Percentiles rank a stretch among this genome's conserved stretches.
Evolutionary conservation across 768 basidiomycete species (phyloP).

Genomic region (Hericium coralloides): DNA sequence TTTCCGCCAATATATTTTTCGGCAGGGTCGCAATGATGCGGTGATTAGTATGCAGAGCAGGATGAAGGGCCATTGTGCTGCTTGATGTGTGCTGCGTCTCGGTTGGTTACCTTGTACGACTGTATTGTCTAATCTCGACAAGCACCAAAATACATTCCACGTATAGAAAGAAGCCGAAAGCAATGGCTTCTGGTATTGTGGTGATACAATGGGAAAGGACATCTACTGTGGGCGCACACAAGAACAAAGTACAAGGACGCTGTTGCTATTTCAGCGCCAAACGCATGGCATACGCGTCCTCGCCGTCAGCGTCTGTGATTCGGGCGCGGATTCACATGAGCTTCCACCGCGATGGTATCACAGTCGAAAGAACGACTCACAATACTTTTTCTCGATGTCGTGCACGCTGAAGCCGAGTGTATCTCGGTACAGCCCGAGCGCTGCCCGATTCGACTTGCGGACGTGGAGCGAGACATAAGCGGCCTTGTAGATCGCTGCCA

Average conservation of each 20-base stretch:
- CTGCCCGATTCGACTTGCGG: slow-evolving; percentile 90
- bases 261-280: slow-evolving; percentile 39
- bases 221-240: no score
- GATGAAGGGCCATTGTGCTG: not conserved
- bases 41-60: not conserved
- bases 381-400: slow-evolving; percentile 83
- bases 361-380: slow-evolving; percentile 27
- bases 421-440: slow-evolving; percentile 81
- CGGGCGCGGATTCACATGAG: not conserved
- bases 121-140: not conserved
- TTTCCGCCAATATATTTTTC: no score
- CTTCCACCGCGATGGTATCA: not conserved
- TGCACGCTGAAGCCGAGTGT: slow-evolving; percentile 84
- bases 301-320: slow-evolving; percentile 79
- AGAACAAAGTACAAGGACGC: not conserved
- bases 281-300: slow-evolving; percentile 91
- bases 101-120: not conserved
- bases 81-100: not conserved
- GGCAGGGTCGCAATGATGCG: no score
- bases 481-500: slow-evolving; percentile 82
- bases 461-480: slow-evolving; percentile 85
- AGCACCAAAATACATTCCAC: slow-evolving; percentile 3
- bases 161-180: not conserved
- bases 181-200: slow-evolving; percentile 9
- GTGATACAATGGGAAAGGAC: no score